phyloP scores from a whole-genome alignment of 345 rosid species.

The Luvunga scandens region DNA sequence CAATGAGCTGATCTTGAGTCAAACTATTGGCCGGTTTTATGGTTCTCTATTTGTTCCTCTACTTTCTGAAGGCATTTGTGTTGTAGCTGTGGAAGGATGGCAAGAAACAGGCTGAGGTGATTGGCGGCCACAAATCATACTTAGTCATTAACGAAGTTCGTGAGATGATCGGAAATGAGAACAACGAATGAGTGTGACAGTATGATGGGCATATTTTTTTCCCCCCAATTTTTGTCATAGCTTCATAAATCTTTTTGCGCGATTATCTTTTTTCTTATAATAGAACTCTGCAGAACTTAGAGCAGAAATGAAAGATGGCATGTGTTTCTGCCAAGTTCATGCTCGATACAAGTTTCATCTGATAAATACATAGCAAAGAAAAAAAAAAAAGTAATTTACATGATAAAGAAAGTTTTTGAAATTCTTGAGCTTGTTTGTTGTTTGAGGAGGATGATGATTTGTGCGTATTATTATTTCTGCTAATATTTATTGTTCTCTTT shows the following conservation, averaged over 20 bases:
- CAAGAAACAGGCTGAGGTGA: slow-evolving; percentile 74
- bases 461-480: no score
- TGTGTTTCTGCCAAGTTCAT: not conserved
- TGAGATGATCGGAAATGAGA: slow-evolving; percentile 67
- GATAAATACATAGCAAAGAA: not conserved
- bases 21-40: not conserved
- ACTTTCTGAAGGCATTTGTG: not conserved
- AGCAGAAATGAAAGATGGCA: not conserved
- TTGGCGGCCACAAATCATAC: slow-evolving; percentile 86
- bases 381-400: not conserved
- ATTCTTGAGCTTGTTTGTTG: not conserved
- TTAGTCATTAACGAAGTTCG: slow-evolving; percentile 65
- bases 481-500: no score
- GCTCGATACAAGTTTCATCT: not conserved
- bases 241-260: not conserved
- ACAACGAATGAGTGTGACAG: slow-evolving; percentile 9
- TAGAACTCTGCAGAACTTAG: not conserved
- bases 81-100: slow-evolving; percentile 78
- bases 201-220: not conserved
- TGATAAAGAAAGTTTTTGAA: not conserved
- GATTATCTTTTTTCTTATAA: not conserved
- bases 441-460: no score
- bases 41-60: not conserved
- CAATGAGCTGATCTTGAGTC: not conserved
- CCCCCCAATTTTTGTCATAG: not conserved